A percentile compares a stretch with the other conserved stretches of the same genome.
These are phyloP conservation scores for Starmerella stigmatis DNA, from an alignment of 805 yeast genomes.

Conservation along the genomic window DNA sequence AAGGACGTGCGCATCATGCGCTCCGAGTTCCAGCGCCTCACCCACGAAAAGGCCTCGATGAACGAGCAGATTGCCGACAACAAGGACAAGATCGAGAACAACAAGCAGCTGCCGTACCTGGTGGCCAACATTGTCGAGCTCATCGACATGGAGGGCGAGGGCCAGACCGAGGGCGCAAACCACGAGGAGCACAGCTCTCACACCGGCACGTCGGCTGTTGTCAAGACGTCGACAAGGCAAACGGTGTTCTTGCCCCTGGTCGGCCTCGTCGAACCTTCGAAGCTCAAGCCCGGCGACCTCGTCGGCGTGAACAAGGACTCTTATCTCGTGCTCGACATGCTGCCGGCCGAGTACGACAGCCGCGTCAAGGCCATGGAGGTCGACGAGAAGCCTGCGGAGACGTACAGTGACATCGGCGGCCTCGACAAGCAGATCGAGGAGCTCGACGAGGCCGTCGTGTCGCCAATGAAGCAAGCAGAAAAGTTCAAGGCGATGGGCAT, in stretches of 20 bases:
- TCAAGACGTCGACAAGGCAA: slow-evolving; percentile 94
- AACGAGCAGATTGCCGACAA: slow-evolving; percentile 87
- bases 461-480: slow-evolving; percentile 97
- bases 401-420: slow-evolving; percentile 96
- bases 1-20: slow-evolving; percentile 92
- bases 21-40: slow-evolving; percentile 78
- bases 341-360: slow-evolving; percentile 95
- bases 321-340: slow-evolving; percentile 79
- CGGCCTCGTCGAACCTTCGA: slow-evolving; percentile 85
- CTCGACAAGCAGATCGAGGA: slow-evolving; percentile 97
- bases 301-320: slow-evolving; percentile 98
- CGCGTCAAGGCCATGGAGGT: slow-evolving; percentile 99
- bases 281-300: slow-evolving; percentile 92
- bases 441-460: slow-evolving; percentile 92
- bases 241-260: slow-evolving; percentile 92
- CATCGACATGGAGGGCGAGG: slow-evolving; percentile 73
- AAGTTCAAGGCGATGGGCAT: slow-evolving; percentile 90
- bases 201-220: slow-evolving; percentile 93
- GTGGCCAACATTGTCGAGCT: slow-evolving; percentile 96
- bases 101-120: slow-evolving; percentile 87
- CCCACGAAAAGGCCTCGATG: slow-evolving; percentile 91
- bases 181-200: slow-evolving; percentile 86
- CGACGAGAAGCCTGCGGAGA: slow-evolving; percentile 96
- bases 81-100: slow-evolving; percentile 89
- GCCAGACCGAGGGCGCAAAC: slow-evolving; percentile 82